phyloP scores from a whole-genome alignment of 306 rosid species.

The Corylus avellana region DNA sequence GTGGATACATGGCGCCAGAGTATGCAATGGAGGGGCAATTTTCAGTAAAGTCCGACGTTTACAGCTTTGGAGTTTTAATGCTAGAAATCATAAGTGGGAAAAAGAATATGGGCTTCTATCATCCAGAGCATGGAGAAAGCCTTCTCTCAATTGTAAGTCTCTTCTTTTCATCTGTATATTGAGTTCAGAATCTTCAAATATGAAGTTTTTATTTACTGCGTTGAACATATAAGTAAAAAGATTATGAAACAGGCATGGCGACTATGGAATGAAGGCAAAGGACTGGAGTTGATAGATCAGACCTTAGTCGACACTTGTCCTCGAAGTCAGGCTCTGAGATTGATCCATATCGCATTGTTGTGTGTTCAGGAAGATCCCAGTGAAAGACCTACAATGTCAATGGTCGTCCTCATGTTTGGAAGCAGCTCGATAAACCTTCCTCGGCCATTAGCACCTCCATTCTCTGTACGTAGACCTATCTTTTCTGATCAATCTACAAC shows the following conservation, averaged over 20 bases:
- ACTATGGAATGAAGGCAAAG: conserved; percentile 25
- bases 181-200: not conserved
- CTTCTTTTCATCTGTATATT: not conserved
- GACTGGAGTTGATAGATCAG: conserved; percentile 15
- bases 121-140: not conserved
- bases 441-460: conserved; percentile 10
- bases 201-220: not conserved
- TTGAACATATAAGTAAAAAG: not conserved
- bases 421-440: conserved; percentile 21
- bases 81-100: conserved; percentile 21
- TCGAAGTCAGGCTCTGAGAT: conserved; percentile 16
- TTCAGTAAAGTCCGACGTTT: conserved; percentile 30
- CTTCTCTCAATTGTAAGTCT: conserved; percentile 24
- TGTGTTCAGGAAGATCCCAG: conserved; percentile 24
- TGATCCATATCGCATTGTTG: conserved; percentile 28
- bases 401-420: conserved; percentile 19
- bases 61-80: conserved; percentile 37
- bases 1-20: conserved; percentile 41
- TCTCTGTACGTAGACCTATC: conserved; percentile 4
- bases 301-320: not conserved
- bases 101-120: not conserved
- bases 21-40: conserved; percentile 21
- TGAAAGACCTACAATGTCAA: conserved; percentile 21
- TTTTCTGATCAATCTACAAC: not conserved
- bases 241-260: conserved; percentile 12